Evolutionary conservation across 768 basidiomycete species (phyloP).

Genomic region (Tricholoma terreum): DNA sequence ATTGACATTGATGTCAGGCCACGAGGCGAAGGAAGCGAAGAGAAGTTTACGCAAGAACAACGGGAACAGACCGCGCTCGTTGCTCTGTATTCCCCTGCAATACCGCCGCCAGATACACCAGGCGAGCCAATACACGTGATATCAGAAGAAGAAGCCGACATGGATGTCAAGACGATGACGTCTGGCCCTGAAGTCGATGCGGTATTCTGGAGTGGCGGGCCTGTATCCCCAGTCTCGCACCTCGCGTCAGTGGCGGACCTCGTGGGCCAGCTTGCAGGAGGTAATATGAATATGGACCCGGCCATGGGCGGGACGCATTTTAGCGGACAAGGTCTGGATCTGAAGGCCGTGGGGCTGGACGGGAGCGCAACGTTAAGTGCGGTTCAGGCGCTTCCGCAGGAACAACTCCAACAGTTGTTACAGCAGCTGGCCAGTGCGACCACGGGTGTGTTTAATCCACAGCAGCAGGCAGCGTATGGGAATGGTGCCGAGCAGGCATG

Average conservation of each 20-base stretch:
- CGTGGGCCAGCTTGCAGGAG: conserved; percentile 58
- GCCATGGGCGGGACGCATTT: conserved; percentile 34
- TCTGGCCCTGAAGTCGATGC: conserved; percentile 65
- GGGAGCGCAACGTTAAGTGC: conserved; percentile 42
- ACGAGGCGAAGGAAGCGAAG: conserved; percentile 67
- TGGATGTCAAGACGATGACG: conserved; percentile 60
- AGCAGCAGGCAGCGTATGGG: conserved; percentile 28
- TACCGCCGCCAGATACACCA: conserved; percentile 77
- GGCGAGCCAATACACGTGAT: conserved; percentile 61
- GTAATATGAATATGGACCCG: conserved; percentile 35
- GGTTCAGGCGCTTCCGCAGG: conserved; percentile 47
- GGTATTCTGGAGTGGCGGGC: conserved; percentile 58
- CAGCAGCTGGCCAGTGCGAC: conserved; percentile 32
- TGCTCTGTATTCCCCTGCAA: conserved; percentile 67
- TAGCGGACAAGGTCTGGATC: conserved; percentile 29
- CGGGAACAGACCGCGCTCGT: conserved; percentile 75
- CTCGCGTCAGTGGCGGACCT: conserved; percentile 63
- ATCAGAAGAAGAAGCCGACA: conserved; percentile 69
- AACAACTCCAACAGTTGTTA: conserved; percentile 64
- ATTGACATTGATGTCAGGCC: conserved; percentile 47
- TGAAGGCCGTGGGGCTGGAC: conserved; percentile 43
- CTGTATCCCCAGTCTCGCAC: conserved; percentile 26
- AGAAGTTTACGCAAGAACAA: conserved; percentile 68
- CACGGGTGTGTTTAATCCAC: conserved; percentile 14
- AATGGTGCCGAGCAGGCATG: conserved; percentile 38